phyloP scores from a whole-genome alignment of 768 basidiomycete species.

The Suillus placidus region DNA sequence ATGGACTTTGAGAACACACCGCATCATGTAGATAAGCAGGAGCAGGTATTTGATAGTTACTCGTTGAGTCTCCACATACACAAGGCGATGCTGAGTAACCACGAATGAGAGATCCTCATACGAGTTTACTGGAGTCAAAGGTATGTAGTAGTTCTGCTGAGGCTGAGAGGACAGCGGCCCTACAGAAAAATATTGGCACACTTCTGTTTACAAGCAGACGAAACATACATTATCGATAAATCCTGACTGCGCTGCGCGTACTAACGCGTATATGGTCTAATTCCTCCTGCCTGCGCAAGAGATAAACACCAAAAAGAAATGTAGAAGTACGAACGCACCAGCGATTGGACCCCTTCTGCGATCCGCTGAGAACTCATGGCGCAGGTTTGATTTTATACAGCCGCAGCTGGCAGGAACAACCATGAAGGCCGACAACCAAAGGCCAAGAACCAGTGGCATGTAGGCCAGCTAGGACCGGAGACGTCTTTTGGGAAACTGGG shows the following conservation, averaged over 20 bases:
- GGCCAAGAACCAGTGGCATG: background rate
- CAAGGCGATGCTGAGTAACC: background rate
- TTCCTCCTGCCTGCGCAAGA: background rate
- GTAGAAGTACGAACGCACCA: background rate
- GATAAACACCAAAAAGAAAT: background rate
- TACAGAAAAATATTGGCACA: background rate
- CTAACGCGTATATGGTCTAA: background rate
- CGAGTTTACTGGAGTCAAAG: background rate
- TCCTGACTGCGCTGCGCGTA: rapidly evolving
- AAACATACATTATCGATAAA: background rate
- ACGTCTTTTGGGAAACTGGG: background rate
- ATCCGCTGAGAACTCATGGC: too few species aligned
- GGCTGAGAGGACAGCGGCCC: background rate
- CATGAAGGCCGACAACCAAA: background rate
- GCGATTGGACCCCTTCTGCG: rapidly evolving
- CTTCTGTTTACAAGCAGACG: background rate
- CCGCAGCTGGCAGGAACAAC: background rate
- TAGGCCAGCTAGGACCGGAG: background rate
- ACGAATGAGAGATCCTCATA: background rate
- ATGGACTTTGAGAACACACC: background rate
- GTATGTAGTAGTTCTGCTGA: background rate
- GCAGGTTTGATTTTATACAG: too few species aligned
- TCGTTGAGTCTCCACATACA: background rate
- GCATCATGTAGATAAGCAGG: background rate
- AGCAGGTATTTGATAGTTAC: background rate